Base-by-base conservation (phyloP, 768 basidiomycete species). In the Pulveroboletus sp. region DNA sequence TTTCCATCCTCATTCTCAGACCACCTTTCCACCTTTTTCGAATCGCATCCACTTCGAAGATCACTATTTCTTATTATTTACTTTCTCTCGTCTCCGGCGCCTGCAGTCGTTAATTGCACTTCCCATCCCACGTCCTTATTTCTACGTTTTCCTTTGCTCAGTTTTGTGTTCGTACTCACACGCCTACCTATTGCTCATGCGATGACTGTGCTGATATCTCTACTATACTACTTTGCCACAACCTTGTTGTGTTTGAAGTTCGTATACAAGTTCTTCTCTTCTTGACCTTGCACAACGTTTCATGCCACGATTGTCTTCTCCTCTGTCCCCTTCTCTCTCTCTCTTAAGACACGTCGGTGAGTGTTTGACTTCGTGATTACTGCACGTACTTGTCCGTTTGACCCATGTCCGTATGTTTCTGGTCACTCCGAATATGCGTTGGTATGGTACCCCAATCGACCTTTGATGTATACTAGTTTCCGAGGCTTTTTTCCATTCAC, bases 211-310 rank as follows among this genome's bases (percentile, higher is more conserved):
- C 63, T 57, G 63, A 59, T 64, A 67, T 65, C 51, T 67, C 51
- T 65, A 67, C 61, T 63, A 67, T 59, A 66, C 31, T 68, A 68
- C 58, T 66, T 58, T 58, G 66, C 66, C 53, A 56, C 54, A 45
- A 50, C 43, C 31, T 37, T 50, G 51, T 58, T 55, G 46, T 47
- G 39, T 39, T 33, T 46, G 52, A 60, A 51, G 47, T 61, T 51
- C 49, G 43, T 64, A 54, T 57, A 63, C 58, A 50, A 31, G 32
- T 27, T 43, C 8, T 24, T 45, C 39, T n/a, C 13, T 28, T 58
- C 28, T 50, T 41, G 50, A 27, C 39, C 24, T 43, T 11, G 47
- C 39, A 48, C 26, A 46, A 50, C 32, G 42, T 49, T 51, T 54
- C 57, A 46, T 47, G 49, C 49, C 43, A 56, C 17, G 41, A 52